These are phyloP conservation scores for Moesziomyces antarcticus DNA, from an alignment of 1,284 basidiomycete species.

Conservation along the genomic window DNA sequence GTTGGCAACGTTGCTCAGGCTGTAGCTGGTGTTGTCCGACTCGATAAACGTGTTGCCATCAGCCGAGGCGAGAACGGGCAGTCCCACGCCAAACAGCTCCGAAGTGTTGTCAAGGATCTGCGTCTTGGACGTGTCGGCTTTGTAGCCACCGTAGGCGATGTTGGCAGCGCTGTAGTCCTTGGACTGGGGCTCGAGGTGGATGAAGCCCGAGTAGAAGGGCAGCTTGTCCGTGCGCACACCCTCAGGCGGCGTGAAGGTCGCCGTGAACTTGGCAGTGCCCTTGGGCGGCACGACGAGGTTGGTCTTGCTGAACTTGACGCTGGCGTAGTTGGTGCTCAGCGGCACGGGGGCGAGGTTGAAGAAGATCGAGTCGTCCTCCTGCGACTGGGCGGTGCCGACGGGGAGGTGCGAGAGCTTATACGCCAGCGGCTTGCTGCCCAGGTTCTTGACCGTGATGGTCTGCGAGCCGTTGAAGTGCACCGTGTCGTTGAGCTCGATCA, in stretches of 20 bases:
- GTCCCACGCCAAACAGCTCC: constrained; percentile 38
- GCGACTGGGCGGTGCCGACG: constrained; percentile 65
- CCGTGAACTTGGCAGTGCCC: constrained; percentile 62
- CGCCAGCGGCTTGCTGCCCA: constrained; percentile 42
- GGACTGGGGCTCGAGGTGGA: constrained; percentile 69
- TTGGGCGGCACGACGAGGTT: constrained; percentile 68
- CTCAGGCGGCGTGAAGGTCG: constrained; percentile 69
- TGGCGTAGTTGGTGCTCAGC: constrained; percentile 70
- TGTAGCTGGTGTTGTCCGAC: constrained; percentile 29
- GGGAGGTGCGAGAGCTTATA: constrained; percentile 60
- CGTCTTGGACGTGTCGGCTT: constrained; percentile 34
- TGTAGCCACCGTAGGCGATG: constrained; percentile 52
- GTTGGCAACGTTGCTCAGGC: constrained; percentile 21
- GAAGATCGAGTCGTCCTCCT: constrained; percentile 49
- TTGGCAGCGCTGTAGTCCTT: constrained; percentile 30
- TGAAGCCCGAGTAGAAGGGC: constrained; percentile 75
- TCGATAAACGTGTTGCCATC: constrained; percentile 39
- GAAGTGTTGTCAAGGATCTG: constrained; percentile 47
- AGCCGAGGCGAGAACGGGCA: constrained; percentile 39
- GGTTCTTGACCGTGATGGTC: constrained; percentile 58
- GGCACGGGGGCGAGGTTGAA: constrained; percentile 72
- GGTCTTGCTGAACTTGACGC: constrained; percentile 69
- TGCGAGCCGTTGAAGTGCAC: constrained; percentile 63
- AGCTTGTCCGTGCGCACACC: constrained; percentile 71
- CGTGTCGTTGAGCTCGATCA: constrained; percentile 79